Evolutionary conservation across 1,139 yeast species (phyloP).

Genomic region (Arxiozyma heterogenica): DNA sequence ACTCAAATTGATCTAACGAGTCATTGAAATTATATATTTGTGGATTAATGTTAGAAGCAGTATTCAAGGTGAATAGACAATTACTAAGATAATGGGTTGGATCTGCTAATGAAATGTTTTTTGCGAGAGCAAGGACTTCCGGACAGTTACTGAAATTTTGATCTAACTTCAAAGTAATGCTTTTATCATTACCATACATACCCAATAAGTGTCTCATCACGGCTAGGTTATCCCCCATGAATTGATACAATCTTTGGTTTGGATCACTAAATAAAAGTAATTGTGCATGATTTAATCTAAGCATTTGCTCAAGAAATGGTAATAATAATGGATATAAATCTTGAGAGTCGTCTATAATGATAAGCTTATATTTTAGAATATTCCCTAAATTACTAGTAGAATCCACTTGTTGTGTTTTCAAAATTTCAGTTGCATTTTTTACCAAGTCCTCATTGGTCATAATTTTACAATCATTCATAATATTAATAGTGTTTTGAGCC

Average conservation of each 20-base stretch:
- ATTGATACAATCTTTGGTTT: slow-evolving; percentile 61
- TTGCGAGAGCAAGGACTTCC: slow-evolving; percentile 41
- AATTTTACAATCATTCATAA: slow-evolving; percentile 32
- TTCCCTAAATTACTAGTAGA: not conserved
- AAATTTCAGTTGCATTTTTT: slow-evolving; percentile 24
- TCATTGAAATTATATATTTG: slow-evolving; percentile 10
- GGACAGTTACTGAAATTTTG: slow-evolving; percentile 56
- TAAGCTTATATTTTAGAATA: slow-evolving; percentile 28
- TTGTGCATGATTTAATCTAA: slow-evolving; percentile 31
- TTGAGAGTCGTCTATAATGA: slow-evolving; percentile 69
- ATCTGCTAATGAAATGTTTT: slow-evolving; percentile 4
- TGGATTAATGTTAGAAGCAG: slow-evolving; percentile 12
- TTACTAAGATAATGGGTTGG: not conserved
- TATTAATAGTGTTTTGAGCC: slow-evolving; percentile 17
- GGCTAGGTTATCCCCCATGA: slow-evolving; percentile 42
- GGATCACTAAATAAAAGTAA: slow-evolving; percentile 66
- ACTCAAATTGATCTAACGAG: slow-evolving; percentile 18
- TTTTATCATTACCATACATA: slow-evolving; percentile 9
- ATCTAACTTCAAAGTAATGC: slow-evolving; percentile 23
- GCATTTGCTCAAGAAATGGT: slow-evolving; percentile 33
- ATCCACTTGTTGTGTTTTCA: slow-evolving; percentile 9
- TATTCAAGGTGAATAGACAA: slow-evolving; percentile 2
- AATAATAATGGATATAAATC: slow-evolving; percentile 52
- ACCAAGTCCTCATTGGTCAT: slow-evolving; percentile 38
- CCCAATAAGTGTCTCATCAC: slow-evolving; percentile 28